Percentiles rank a stretch among this genome's conserved stretches.
Conservation (phyloP, 2,329 filamentous ascomycete genomes). For the Penicillium sp. region DNA sequence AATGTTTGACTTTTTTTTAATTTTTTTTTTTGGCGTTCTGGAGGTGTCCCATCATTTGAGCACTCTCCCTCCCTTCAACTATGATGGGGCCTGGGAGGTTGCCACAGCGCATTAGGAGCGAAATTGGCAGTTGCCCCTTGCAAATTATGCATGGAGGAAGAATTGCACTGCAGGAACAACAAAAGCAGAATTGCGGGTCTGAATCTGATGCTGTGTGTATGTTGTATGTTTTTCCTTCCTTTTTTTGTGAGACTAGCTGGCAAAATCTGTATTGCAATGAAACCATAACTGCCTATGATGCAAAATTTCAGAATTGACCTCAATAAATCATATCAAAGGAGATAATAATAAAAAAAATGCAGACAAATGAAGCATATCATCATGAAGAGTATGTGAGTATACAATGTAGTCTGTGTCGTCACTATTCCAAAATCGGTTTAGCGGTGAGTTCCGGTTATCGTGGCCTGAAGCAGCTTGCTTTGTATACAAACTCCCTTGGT, state of each 20-base stretch:
- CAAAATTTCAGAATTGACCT: neutral
- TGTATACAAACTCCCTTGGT: constrained; percentile 23
- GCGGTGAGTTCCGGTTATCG: constrained; percentile 39
- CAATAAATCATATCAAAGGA: neutral
- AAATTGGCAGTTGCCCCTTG: constrained; percentile 10
- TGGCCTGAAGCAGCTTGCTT: constrained; percentile 39
- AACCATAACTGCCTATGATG: constrained; percentile 4
- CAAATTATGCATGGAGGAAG: constrained; percentile 9
- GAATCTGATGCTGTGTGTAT: constrained; percentile 10
- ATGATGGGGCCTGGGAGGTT: constrained; percentile 17
- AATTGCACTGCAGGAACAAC: constrained; percentile 7
- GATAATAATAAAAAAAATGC: constrained; percentile 11
- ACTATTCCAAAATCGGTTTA: constrained; percentile 31
- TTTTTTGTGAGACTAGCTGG: constrained; percentile 6
- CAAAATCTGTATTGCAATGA: constrained; percentile 11
- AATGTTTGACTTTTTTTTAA: constrained; percentile 14
- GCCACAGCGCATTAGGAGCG: constrained; percentile 16
- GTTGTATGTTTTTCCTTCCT: constrained; percentile 7
- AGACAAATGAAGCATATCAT: constrained; percentile 2
- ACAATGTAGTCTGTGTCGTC: constrained; percentile 23
- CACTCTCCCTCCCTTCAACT: constrained; percentile 15
- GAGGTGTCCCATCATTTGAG: constrained; percentile 31
- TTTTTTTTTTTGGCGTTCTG: constrained; percentile 36
- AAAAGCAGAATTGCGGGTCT: constrained; percentile 21
- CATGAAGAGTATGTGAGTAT: constrained; percentile 4